phyloP scores from a whole-genome alignment of 768 basidiomycete genomes.

The Calocybe cyanea region DNA sequence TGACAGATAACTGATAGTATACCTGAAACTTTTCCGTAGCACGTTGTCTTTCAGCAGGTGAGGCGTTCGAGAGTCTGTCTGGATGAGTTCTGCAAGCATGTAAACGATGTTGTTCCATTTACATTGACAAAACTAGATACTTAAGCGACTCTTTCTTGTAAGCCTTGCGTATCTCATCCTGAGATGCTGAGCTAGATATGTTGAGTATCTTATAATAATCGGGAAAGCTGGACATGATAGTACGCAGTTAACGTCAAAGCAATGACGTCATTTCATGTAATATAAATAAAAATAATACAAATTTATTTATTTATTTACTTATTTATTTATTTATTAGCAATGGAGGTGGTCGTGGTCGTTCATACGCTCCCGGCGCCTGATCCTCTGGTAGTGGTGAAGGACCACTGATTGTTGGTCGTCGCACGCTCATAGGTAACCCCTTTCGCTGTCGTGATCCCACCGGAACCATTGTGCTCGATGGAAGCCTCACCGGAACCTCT shows the following conservation, averaged over 20 bases:
- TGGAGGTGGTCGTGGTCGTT: constrained; percentile 42
- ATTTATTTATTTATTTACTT: neutral
- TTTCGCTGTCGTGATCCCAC: constrained; percentile 24
- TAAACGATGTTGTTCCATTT: constrained; percentile 1
- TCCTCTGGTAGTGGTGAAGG: constrained; percentile 21
- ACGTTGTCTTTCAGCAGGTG: constrained; percentile 60
- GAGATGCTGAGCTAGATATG: constrained; percentile 51
- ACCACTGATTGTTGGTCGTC: constrained; percentile 27
- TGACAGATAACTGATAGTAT: neutral
- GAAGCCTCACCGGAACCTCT: constrained; percentile 18
- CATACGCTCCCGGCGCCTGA: constrained; percentile 25
- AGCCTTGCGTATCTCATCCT: constrained; percentile 70
- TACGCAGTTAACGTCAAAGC: neutral
- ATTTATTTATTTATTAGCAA: constrained; percentile 9
- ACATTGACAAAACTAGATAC: constrained; percentile 29
- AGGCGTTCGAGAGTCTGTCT: constrained; percentile 72
- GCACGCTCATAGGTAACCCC: constrained; percentile 20
- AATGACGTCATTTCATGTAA: constrained; percentile 3
- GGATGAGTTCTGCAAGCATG: constrained; percentile 71
- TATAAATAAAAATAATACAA: too few relatives aligned
- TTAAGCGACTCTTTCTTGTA: constrained; percentile 79
- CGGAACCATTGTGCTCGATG: constrained; percentile 23
- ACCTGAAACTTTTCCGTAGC: constrained; percentile 89
- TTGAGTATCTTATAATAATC: constrained; percentile 73
- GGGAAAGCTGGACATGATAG: constrained; percentile 68